Evolutionary conservation across 2,329 filamentous ascomycete genomes (phyloP).

Genomic region (Pseudogymnoascus sp.): DNA sequence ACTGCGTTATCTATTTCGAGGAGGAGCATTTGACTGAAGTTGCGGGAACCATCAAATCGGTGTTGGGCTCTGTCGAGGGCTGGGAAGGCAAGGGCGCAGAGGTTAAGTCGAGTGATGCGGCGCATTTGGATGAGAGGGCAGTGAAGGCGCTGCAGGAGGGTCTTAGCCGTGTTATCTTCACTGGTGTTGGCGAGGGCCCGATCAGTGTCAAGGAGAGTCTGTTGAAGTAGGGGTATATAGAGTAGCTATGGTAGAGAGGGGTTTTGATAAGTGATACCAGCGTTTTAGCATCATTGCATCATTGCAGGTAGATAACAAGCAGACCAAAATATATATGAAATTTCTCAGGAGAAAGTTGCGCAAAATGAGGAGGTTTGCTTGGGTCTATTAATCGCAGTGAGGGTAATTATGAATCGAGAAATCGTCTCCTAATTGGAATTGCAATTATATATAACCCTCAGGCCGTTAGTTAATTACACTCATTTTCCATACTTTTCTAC

Average conservation of each 20-base stretch:
- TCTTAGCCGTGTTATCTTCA: slow-evolving; percentile 83
- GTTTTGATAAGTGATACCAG: slow-evolving; percentile 8
- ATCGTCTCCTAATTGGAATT: background rate
- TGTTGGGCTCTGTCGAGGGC: slow-evolving; percentile 57
- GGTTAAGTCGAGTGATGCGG: slow-evolving; percentile 41
- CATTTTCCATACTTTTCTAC: background rate
- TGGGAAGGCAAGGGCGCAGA: slow-evolving; percentile 58
- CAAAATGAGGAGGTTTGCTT: background rate
- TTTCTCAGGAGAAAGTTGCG: too few relatives aligned
- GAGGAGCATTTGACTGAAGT: slow-evolving; percentile 68
- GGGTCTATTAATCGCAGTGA: background rate
- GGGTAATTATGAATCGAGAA: background rate
- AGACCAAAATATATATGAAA: background rate
- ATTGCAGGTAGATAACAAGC: background rate
- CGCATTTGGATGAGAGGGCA: slow-evolving; percentile 59
- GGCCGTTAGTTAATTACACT: background rate
- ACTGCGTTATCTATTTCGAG: slow-evolving; percentile 93
- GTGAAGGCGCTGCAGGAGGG: slow-evolving; percentile 64
- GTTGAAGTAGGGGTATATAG: slow-evolving; percentile 58
- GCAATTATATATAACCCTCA: background rate
- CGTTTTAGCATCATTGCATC: slow-evolving; percentile 8
- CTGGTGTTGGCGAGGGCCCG: slow-evolving; percentile 84
- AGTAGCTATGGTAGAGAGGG: slow-evolving; percentile 7
- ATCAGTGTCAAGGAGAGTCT: slow-evolving; percentile 71
- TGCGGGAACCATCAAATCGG: slow-evolving; percentile 68